A percentile compares a stretch with the other conserved stretches of the same genome.
Evolutionary conservation across 2,329 filamentous ascomycete species (phyloP).

Genomic region (Trichoderma hamatum): DNA sequence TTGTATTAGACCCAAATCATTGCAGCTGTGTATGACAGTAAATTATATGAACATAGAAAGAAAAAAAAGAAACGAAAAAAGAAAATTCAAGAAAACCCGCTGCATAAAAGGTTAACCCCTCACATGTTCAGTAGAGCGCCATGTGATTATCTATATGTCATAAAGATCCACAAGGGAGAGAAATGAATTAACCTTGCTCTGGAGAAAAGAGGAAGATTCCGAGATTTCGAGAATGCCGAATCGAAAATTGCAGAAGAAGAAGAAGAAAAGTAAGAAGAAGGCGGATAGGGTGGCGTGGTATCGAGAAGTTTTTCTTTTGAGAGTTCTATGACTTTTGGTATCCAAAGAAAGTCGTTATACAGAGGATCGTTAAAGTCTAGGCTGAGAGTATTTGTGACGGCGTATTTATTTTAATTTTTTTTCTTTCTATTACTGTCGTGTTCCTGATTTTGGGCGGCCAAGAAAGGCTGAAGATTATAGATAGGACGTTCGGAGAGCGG

Average conservation of each 20-base stretch:
- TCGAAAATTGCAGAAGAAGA: slow-evolving; percentile 18
- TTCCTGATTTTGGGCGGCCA: slow-evolving; percentile 2
- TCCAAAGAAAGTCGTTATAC: slow-evolving; percentile 28
- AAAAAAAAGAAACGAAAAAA: not conserved
- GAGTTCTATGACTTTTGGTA: slow-evolving; percentile 25
- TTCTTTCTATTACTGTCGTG: slow-evolving; percentile 11
- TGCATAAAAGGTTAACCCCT: slow-evolving; percentile 32
- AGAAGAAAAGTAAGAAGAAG: slow-evolving; percentile 12
- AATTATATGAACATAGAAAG: not conserved
- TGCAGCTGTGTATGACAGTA: not conserved
- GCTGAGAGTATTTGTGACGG: slow-evolving; percentile 9
- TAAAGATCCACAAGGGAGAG: slow-evolving; percentile 22
- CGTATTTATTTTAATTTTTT: not conserved
- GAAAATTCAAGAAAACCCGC: slow-evolving; percentile 29
- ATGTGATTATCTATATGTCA: slow-evolving; percentile 23
- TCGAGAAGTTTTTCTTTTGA: slow-evolving; percentile 19
- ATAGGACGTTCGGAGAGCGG: not conserved
- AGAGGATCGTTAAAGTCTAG: slow-evolving; percentile 26
- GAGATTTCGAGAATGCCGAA: slow-evolving; percentile 21
- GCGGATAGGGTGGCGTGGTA: slow-evolving; percentile 16
- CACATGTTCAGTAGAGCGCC: slow-evolving; percentile 16
- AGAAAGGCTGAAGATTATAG: not conserved
- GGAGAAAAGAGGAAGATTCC: slow-evolving; percentile 2
- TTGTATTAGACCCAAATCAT: slow-evolving; percentile 21
- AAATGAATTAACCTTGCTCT: slow-evolving; percentile 26